Evolutionary conservation across 2,329 filamentous ascomycete species (phyloP).

Genomic region (Sphaerulina vaccinii): DNA sequence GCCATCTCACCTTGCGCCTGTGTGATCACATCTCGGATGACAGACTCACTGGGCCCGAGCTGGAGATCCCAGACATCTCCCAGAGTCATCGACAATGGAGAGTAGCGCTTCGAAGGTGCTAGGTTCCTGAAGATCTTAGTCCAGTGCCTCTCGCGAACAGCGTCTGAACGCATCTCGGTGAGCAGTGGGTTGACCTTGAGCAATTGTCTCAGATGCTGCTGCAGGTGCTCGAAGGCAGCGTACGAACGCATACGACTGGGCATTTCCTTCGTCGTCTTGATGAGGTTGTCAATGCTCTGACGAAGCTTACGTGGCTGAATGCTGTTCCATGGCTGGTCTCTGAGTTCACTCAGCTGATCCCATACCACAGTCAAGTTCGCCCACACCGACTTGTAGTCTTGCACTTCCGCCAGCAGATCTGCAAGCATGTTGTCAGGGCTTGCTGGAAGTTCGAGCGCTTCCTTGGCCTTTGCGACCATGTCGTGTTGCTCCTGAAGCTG

Average conservation of each 20-base stretch:
- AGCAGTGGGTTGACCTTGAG: slow-evolving; percentile 89
- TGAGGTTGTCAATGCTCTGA: slow-evolving; percentile 80
- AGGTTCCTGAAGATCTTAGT: slow-evolving; percentile 95
- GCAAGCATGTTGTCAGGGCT: slow-evolving; percentile 76
- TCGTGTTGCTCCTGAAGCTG: slow-evolving; percentile 82
- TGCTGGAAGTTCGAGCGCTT: slow-evolving; percentile 85
- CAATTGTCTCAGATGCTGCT: slow-evolving; percentile 81
- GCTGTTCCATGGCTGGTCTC: slow-evolving; percentile 90
- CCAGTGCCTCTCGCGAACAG: slow-evolving; percentile 95
- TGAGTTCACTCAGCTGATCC: slow-evolving; percentile 90
- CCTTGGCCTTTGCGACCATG: slow-evolving; percentile 94
- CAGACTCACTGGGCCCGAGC: slow-evolving; percentile 77
- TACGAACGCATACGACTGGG: slow-evolving; percentile 98
- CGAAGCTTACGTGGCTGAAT: slow-evolving; percentile 93
- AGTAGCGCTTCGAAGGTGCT: slow-evolving; percentile 90
- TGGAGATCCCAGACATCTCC: slow-evolving; percentile 98
- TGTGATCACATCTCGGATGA: slow-evolving; percentile 88
- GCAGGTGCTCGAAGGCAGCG: slow-evolving; percentile 98
- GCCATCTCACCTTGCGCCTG: slow-evolving; percentile 99
- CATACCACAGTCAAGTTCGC: slow-evolving; percentile 92
- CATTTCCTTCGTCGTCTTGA: slow-evolving; percentile 99
- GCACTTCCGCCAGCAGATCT: slow-evolving; percentile 90
- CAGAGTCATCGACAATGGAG: slow-evolving; percentile 89
- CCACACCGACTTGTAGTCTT: slow-evolving; percentile 99
- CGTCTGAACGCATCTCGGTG: slow-evolving; percentile 90